Evolutionary conservation across 2,329 filamentous ascomycete species (phyloP), one percentile per base, ranked within the genome.

Genomic region (Hypocrella siamensis): DNA sequence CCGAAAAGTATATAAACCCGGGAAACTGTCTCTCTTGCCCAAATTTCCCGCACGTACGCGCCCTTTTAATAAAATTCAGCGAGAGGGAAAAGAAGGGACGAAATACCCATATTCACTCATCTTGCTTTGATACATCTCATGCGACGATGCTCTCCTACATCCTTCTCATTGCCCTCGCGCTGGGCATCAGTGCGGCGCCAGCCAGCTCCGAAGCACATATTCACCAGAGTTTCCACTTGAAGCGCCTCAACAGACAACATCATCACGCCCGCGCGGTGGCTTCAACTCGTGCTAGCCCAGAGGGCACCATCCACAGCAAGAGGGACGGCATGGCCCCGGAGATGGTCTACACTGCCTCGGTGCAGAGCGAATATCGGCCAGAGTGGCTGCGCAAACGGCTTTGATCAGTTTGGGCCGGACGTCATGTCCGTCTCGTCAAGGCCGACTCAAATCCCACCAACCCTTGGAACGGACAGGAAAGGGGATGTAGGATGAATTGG

Each of bases 301-400:
- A 17, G 10, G 19, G 16, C 11, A 19, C 19, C 8, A 26, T 31
- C 8, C 29, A 27, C 17, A 28, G 26, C 16, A 29, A 26, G 22
- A 24, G 26, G 17, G 31, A 30, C 10, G n/a, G 12, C 29, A 17
- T 19, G 10, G 29, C 15, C 5, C 30, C 25, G 5, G 28, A 15
- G 18, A 17, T 35, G 17, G 27, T 27, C 9, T 32, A 31, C 27
- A 15, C 22, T 11, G 24, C 26, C 14, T 22, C 25, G 26, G 26
- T 26, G 14, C 28, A 31, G 18, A 29, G 31, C 19, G 35, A 36
- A 21, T 27, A 24, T 34, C 31, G 25, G 11, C 35, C 35, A 8
- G 35, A 34, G 21, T 30, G 35, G 35, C 19, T 27, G n/a, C 32
- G 31, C 16, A 33, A 33, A 31, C 34, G 34, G 9, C n/a, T 37